Evolutionary conservation across 495 filamentous ascomycete species (phyloP).

Genomic region (Hypomontagnella submonticulosa): DNA sequence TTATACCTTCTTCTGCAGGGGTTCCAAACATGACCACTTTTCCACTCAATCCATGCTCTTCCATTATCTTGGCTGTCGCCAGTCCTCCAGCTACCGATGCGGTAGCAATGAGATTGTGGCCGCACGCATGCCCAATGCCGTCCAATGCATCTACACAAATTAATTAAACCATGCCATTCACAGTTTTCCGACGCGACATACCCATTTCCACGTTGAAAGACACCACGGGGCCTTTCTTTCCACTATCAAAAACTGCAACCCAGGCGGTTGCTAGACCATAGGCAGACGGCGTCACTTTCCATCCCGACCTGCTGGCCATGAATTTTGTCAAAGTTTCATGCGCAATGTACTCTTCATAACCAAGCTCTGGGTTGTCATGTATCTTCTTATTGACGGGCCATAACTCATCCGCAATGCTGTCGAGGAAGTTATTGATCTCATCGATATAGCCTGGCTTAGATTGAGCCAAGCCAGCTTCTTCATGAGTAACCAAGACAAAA

Average conservation of each 20-base stretch:
- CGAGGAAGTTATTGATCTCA: slow-evolving; percentile 53
- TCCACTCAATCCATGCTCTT: slow-evolving; percentile 60
- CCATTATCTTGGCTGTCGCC: slow-evolving; percentile 64
- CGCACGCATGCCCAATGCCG: slow-evolving; percentile 72
- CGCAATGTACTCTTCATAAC: slow-evolving; percentile 66
- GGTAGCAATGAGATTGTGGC: slow-evolving; percentile 76
- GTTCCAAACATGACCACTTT: slow-evolving; percentile 74
- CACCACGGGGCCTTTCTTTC: slow-evolving; percentile 60
- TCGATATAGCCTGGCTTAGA: slow-evolving; percentile 34
- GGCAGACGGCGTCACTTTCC: slow-evolving; percentile 65
- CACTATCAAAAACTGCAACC: slow-evolving; percentile 63
- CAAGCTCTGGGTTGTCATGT: slow-evolving; percentile 70
- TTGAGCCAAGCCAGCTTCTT: slow-evolving; percentile 33
- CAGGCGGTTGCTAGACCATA: slow-evolving; percentile 68
- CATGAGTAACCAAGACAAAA: slow-evolving; percentile 44
- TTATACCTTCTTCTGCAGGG: slow-evolving; percentile 72
- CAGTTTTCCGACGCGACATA: slow-evolving; percentile 28
- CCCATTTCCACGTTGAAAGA: slow-evolving; percentile 70
- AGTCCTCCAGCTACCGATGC: slow-evolving; percentile 69
- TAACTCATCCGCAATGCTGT: slow-evolving; percentile 49
- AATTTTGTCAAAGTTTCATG: slow-evolving; percentile 68
- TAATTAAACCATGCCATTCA: slow-evolving; percentile 17
- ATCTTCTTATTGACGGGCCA: slow-evolving; percentile 63
- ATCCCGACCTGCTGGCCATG: slow-evolving; percentile 61
- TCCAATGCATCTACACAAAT: slow-evolving; percentile 62